phyloP scores from a whole-genome alignment of 78 protist genomes.

The Bodo saltans region DNA sequence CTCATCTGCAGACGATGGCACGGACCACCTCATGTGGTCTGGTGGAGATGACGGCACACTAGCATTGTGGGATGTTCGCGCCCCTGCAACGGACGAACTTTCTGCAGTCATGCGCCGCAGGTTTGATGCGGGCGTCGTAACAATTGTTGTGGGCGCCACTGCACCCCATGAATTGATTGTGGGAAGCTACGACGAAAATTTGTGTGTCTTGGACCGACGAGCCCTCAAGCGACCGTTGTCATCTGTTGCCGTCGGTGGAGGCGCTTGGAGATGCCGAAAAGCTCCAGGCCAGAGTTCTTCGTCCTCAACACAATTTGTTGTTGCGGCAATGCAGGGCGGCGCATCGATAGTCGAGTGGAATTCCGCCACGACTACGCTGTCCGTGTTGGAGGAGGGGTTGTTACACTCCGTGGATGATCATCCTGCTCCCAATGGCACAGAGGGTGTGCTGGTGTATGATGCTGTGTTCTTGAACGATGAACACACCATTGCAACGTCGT shows the following conservation, averaged over 20 bases:
- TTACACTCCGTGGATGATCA: too few relatives aligned
- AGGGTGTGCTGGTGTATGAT: neutral
- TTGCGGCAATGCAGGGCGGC: neutral
- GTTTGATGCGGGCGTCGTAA: neutral
- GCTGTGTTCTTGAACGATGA: too few relatives aligned
- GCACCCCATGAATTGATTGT: slow-evolving; percentile 41
- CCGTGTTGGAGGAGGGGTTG: neutral
- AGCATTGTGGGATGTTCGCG: neutral
- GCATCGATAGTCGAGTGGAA: neutral
- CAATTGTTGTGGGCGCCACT: slow-evolving; percentile 1
- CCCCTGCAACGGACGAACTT: neutral
- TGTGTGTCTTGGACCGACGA: slow-evolving; percentile 52
- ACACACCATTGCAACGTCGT: neutral
- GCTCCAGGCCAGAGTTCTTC: neutral
- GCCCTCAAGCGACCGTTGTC: slow-evolving; percentile 28
- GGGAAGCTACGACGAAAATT: slow-evolving; percentile 61
- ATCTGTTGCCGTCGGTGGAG: slow-evolving; percentile 45
- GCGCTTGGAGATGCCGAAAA: slow-evolving; percentile 55
- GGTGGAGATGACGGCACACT: neutral
- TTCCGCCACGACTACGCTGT: neutral
- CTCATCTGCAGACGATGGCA: too few relatives aligned
- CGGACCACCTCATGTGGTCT: too few relatives aligned
- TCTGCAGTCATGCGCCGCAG: neutral
- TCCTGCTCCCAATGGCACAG: neutral
- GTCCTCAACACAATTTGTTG: too few relatives aligned